Evolutionary conservation across 345 rosid species (phyloP).

Genomic region (Hypericum androsaemum): DNA sequence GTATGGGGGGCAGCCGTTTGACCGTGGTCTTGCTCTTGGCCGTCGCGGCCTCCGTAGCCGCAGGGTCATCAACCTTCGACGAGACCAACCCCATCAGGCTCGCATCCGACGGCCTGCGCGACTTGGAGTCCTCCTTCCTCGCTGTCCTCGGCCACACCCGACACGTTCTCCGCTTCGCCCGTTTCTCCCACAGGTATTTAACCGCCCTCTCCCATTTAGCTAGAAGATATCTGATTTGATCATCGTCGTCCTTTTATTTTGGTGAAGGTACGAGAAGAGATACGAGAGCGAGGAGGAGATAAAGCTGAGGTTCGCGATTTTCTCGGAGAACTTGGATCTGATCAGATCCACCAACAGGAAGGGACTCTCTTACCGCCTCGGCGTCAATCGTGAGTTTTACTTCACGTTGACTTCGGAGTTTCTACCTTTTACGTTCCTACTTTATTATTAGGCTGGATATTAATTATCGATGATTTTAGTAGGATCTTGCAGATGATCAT

Average conservation of each 20-base stretch:
- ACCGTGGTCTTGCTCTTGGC: constrained; percentile 27
- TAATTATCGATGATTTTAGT: too few relatives aligned
- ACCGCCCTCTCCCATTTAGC: too few relatives aligned
- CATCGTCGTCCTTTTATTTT: not conserved
- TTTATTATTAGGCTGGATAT: not conserved
- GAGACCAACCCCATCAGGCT: constrained; percentile 61
- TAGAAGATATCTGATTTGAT: not conserved
- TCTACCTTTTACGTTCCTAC: not conserved
- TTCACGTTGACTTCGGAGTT: too few relatives aligned
- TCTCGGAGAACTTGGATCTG: constrained; percentile 60
- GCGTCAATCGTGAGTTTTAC: constrained; percentile 48
- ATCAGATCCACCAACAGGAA: constrained; percentile 67
- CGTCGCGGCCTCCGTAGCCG: constrained; percentile 24
- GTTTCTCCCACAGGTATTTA: constrained; percentile 59
- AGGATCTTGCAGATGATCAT: too few relatives aligned
- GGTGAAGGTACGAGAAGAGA: constrained; percentile 53
- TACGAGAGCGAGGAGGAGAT: constrained; percentile 65
- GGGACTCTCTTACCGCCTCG: constrained; percentile 57
- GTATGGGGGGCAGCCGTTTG: constrained; percentile 3
- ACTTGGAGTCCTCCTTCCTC: constrained; percentile 42
- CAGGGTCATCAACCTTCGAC: constrained; percentile 30
- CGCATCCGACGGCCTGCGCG: constrained; percentile 47
- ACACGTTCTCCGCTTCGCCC: constrained; percentile 56
- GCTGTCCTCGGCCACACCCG: constrained; percentile 52
- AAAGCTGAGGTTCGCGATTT: constrained; percentile 58